Conservation (phyloP, 805 yeast genomes). For the Candida chauliodis region DNA sequence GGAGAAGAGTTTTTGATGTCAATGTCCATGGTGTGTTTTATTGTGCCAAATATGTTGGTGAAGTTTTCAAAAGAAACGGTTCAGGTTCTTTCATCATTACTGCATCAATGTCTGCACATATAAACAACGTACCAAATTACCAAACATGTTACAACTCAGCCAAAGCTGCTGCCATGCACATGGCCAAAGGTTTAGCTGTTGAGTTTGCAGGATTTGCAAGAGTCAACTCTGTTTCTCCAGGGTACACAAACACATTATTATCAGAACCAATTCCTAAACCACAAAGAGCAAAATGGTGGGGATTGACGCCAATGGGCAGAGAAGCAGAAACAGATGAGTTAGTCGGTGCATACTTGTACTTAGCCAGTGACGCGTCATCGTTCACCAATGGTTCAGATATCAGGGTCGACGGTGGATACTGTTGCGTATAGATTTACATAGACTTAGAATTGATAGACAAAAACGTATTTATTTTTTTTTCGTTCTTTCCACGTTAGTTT, state of each 20-base stretch:
- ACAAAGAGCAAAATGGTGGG: slow-evolving; percentile 37
- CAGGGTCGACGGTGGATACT: slow-evolving; percentile 76
- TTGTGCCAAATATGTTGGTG: slow-evolving; percentile 73
- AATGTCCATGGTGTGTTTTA: slow-evolving; percentile 80
- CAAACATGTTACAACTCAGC: slow-evolving; percentile 86
- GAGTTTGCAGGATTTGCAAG: slow-evolving; percentile 89
- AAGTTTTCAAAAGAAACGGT: slow-evolving; percentile 67
- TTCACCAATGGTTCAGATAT: slow-evolving; percentile 79
- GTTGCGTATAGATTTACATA: slow-evolving; percentile 22
- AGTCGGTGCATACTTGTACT: slow-evolving; percentile 73
- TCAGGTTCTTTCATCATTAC: slow-evolving; percentile 79
- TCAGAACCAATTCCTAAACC: slow-evolving; percentile 38
- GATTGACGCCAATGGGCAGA: slow-evolving; percentile 66
- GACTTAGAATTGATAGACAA: too few species aligned
- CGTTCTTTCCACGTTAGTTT: too few species aligned
- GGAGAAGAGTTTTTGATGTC: slow-evolving; percentile 69
- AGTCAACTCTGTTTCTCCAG: slow-evolving; percentile 79
- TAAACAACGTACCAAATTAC: slow-evolving; percentile 81
- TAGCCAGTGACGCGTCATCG: slow-evolving; percentile 78
- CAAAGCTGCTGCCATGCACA: slow-evolving; percentile 78
- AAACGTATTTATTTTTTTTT: too few species aligned
- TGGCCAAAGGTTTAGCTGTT: slow-evolving; percentile 73
- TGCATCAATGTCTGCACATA: slow-evolving; percentile 86
- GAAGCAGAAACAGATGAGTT: slow-evolving; percentile 71
- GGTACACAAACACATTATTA: slow-evolving; percentile 77